Percentiles rank a stretch among this genome's conserved stretches.
phyloP scores from a whole-genome alignment of 78 protist species.

The Cavenderia fasciculata region DNA sequence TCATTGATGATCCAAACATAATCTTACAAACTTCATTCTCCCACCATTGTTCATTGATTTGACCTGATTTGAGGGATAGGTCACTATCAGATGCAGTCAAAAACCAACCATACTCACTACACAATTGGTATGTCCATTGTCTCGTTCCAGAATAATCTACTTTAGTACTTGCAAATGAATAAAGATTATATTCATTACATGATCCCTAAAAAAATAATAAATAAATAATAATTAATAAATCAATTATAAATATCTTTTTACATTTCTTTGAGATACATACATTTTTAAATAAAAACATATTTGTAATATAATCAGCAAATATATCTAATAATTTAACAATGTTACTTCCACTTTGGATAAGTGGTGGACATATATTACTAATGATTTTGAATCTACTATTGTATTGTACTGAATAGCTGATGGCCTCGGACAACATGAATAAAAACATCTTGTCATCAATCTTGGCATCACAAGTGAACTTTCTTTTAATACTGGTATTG shows the following conservation, averaged over 20 bases:
- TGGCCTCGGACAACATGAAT: slow-evolving; percentile 45
- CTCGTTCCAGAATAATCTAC: slow-evolving; percentile 46
- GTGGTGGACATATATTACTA: background rate
- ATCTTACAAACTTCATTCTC: slow-evolving; percentile 48
- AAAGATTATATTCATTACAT: slow-evolving; percentile 47
- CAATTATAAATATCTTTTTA: background rate
- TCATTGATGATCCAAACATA: slow-evolving; percentile 50
- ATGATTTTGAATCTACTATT: slow-evolving; percentile 29
- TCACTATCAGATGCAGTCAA: slow-evolving; percentile 19
- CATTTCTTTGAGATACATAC: background rate
- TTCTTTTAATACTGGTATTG: background rate
- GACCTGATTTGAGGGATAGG: slow-evolving; percentile 13
- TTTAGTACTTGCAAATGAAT: slow-evolving; percentile 21
- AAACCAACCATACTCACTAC: slow-evolving; percentile 74
- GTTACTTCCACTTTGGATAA: slow-evolving; percentile 2
- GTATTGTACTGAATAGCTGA: slow-evolving; percentile 59
- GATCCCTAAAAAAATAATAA: slow-evolving; percentile 3
- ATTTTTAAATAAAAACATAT: slow-evolving; percentile 53
- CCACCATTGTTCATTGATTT: slow-evolving; percentile 60
- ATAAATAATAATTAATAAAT: background rate
- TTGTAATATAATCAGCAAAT: slow-evolving; percentile 13
- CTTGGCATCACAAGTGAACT: slow-evolving; percentile 14
- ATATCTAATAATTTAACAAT: slow-evolving; percentile 9
- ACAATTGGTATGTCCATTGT: slow-evolving; percentile 63
- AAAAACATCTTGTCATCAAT: slow-evolving; percentile 57